These are phyloP conservation scores for Cercospora zeina DNA, from an alignment of 2,329 filamentous ascomycete species.

Conservation along the genomic window DNA sequence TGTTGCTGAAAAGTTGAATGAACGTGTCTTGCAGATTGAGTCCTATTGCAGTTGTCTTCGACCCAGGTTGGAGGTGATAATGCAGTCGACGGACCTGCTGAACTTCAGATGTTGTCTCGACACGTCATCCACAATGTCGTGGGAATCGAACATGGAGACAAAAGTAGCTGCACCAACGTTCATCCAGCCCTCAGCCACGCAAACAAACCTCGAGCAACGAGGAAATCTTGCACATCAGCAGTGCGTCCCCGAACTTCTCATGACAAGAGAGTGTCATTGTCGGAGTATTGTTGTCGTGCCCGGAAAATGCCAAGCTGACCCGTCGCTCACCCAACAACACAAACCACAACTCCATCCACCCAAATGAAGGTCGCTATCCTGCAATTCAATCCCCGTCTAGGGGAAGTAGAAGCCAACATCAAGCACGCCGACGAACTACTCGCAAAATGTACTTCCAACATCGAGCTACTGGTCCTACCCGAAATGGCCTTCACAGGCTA, in stretches of 20 bases:
- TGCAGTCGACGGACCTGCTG: no score
- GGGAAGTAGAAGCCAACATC: constrained; percentile 69
- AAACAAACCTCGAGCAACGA: not conserved
- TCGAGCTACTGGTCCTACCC: constrained; percentile 72
- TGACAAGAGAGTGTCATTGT: not conserved
- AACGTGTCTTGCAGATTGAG: no score
- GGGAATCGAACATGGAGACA: not conserved
- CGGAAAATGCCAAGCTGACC: not conserved
- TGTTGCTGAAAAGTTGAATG: no score
- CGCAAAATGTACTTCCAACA: constrained; percentile 46
- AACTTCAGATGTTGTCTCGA: no score
- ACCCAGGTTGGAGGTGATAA: no score
- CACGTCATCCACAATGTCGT: not conserved
- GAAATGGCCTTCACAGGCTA: constrained; percentile 79
- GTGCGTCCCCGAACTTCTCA: not conserved
- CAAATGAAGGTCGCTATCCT: constrained; percentile 67
- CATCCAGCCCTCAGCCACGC: not conserved
- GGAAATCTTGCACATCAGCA: not conserved
- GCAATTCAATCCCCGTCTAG: constrained; percentile 71
- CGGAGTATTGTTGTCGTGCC: not conserved
- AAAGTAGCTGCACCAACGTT: not conserved
- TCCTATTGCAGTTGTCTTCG: no score
- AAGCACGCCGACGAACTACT: constrained; percentile 66
- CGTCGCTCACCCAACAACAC: not conserved
- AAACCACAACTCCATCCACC: not conserved